Percentiles rank a stretch among this genome's conserved stretches.
These are phyloP conservation scores for Talaromyces amestolkiae DNA, from an alignment of 2,329 filamentous ascomycete species.

Conservation along the genomic window DNA sequence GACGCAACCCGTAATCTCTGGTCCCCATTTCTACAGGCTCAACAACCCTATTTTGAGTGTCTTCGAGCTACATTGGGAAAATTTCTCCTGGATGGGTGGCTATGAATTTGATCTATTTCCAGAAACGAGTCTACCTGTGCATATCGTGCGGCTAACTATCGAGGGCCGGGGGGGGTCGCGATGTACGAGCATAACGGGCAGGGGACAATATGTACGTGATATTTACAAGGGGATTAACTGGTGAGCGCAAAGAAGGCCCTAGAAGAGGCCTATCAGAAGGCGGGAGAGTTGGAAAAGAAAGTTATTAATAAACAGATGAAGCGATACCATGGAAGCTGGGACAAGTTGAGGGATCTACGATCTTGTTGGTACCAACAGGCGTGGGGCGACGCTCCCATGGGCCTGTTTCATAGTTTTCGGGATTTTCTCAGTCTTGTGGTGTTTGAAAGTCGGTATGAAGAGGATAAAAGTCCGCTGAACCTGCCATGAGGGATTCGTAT, in stretches of 20 bases:
- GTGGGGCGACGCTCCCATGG: not conserved
- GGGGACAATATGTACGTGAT: conserved; percentile 11
- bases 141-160: not conserved
- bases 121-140: not conserved
- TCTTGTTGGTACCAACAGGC: conserved; percentile 14
- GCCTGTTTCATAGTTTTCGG: conserved; percentile 10
- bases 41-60: not conserved
- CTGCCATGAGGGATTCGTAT: not conserved
- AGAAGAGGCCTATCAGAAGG: not conserved
- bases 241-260: not conserved
- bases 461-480: conserved; percentile 13
- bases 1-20: not conserved
- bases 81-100: not conserved
- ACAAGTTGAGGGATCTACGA: not conserved
- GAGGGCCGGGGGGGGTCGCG: not conserved
- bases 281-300: conserved; percentile 7
- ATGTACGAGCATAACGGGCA: conserved; percentile 15
- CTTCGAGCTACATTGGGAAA: not conserved
- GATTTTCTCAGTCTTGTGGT: conserved; percentile 14
- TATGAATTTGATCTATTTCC: conserved; percentile 10
- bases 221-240: not conserved
- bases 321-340: conserved; percentile 13
- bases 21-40: not conserved
- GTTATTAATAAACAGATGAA: not conserved
- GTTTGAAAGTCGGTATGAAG: conserved; percentile 13